Percentiles rank a stretch among this genome's conserved stretches.
These are phyloP conservation scores for Fraxinus americana DNA, from an alignment of 257 asterid genomes.

Conservation along the genomic window DNA sequence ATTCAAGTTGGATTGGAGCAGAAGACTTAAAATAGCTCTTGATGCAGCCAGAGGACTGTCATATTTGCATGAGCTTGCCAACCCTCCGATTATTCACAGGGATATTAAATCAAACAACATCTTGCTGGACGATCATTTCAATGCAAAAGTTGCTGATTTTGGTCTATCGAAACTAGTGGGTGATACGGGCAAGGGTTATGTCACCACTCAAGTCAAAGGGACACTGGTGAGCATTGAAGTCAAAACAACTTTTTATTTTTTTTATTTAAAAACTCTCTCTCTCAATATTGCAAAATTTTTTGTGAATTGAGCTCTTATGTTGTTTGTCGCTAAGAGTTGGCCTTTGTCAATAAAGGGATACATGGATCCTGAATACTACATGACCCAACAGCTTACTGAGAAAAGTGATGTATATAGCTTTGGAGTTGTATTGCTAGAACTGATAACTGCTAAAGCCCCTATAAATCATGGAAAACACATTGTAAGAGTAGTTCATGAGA, in stretches of 20 bases:
- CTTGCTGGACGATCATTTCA: conserved; percentile 59
- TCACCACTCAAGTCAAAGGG: conserved; percentile 93
- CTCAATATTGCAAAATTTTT: background rate
- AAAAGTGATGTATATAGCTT: conserved; percentile 86
- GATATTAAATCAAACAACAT: conserved; percentile 86
- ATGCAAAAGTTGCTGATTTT: conserved; percentile 89
- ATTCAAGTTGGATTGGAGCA: conserved; percentile 64
- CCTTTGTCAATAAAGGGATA: conserved; percentile 55
- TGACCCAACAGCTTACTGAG: conserved; percentile 84
- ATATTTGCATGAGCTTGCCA: conserved; percentile 83
- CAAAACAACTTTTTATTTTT: background rate
- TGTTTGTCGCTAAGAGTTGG: background rate
- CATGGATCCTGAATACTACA: conserved; percentile 91
- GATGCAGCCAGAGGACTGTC: conserved; percentile 86
- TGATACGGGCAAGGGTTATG: conserved; percentile 72
- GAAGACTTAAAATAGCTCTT: conserved; percentile 63
- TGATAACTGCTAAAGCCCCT: conserved; percentile 65
- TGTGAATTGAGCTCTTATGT: background rate
- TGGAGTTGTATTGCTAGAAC: conserved; percentile 75
- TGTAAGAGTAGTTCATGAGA: conserved; percentile 60
- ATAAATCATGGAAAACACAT: conserved; percentile 83
- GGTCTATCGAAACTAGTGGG: conserved; percentile 85
- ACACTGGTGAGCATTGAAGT: conserved; percentile 61
- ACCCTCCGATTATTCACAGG: conserved; percentile 92
- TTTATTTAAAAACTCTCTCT: background rate